Evolutionary conservation across 768 basidiomycete species (phyloP).

Genomic region (Mycena rosella): DNA sequence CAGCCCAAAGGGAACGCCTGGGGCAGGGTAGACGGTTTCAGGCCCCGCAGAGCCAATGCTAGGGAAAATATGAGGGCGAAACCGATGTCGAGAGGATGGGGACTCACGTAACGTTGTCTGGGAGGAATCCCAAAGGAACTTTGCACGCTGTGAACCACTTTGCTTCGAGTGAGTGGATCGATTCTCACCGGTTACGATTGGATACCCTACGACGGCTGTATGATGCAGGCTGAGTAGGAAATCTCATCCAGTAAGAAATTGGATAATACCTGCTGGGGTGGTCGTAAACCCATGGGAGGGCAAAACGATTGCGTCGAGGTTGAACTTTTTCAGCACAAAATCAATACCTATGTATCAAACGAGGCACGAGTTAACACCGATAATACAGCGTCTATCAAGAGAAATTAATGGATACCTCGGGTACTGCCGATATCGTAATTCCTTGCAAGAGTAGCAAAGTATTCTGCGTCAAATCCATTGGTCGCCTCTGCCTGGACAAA

Average conservation of each 20-base stretch:
- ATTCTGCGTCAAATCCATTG: conserved; percentile 56
- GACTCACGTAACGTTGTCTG: conserved; percentile 54
- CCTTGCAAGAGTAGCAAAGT: conserved; percentile 57
- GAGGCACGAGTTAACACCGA: no score
- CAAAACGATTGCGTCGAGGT: conserved; percentile 66
- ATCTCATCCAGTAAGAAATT: not conserved
- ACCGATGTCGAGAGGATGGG: not conserved
- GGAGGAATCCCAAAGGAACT: conserved; percentile 75
- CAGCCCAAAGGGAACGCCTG: conserved; percentile 72
- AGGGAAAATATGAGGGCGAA: not conserved
- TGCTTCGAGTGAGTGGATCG: not conserved
- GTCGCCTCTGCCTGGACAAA: conserved; percentile 56
- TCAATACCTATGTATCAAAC: conserved; percentile 58
- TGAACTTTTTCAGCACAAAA: conserved; percentile 57
- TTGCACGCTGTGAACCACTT: conserved; percentile 16
- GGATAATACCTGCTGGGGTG: conserved; percentile 52
- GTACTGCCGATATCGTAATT: conserved; percentile 63
- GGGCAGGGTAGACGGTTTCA: conserved; percentile 60
- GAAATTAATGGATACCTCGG: conserved; percentile 62
- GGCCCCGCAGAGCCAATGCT: conserved; percentile 53
- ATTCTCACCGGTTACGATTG: conserved; percentile 69
- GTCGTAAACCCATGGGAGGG: conserved; percentile 58
- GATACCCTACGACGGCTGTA: conserved; percentile 73
- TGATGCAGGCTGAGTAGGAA: not conserved
- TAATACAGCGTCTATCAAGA: no score